Evolutionary conservation across 768 basidiomycete genomes (phyloP), one percentile per base, ranked within the genome.

Genomic region (Strobilomyces dryophilus): DNA sequence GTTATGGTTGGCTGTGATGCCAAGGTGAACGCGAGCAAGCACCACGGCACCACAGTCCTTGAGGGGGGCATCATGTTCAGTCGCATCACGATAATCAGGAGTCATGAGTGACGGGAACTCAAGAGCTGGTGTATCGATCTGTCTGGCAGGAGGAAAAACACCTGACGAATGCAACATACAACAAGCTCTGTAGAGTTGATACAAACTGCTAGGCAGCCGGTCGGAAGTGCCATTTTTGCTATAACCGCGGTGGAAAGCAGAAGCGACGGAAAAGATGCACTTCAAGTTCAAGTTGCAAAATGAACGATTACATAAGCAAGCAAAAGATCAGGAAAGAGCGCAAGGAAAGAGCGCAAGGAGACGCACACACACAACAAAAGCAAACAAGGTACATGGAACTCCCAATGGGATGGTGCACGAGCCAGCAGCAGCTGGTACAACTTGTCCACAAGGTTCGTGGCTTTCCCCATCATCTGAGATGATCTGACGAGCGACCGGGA

Each of bases 1-100:
- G 71, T 99, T 98, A 74, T 98, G 98, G 75, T 99, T 98, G 75
- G 98, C 89, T 97, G 98, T 99, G 71, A 98, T 84, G 17, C 97
- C 95, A 60, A 99, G 87, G 73, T 99, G 98, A 2, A 98, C 95
- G 53, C 97, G 95, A 15, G 95, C 97, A 39, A 98, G 80, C 4
- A 98, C 97, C 83, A 98, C 95, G 55, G 98, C 86, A 58, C 95
- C 97, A 53, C 87, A 81, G 66, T 99, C 97, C 47, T 85, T 71
- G 74, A 99, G 98, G 6, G 75, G 69, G 60, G 98, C 72, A 67
- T 98, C 95, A 67, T 98, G 92, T 67, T 95, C 92, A 56, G 86
- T 75, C n/a, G 89, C 95, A 63, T 97, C 98, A 76, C 98, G 98
- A 74, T 99, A 98, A 42, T 98, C 85, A 71, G 98, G 98, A 76